A percentile compares a stretch with the other conserved stretches of the same genome.
Evolutionary conservation across 331 rosid species (phyloP).

Genomic region (Ulmus americana): DNA sequence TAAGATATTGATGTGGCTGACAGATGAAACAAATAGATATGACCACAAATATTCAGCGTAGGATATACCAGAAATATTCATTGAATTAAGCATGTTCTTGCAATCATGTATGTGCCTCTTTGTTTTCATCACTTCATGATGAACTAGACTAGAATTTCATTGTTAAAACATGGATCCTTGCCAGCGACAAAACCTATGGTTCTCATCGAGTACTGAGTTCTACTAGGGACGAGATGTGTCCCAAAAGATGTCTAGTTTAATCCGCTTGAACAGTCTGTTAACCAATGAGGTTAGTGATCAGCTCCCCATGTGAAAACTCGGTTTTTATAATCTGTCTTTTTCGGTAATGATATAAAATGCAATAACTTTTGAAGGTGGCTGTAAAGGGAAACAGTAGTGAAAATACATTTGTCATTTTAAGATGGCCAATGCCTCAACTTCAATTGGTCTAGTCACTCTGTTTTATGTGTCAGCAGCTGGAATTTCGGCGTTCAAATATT

Average conservation of each 20-base stretch:
- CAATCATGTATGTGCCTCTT: too few species aligned
- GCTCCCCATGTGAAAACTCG: constrained; percentile 44
- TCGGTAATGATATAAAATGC: constrained; percentile 33
- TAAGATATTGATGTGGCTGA: neutral
- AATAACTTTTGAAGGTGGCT: constrained; percentile 21
- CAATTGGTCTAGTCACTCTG: constrained; percentile 37
- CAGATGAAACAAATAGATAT: neutral
- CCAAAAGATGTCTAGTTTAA: constrained; percentile 35
- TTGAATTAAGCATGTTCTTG: too few species aligned
- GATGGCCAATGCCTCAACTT: constrained; percentile 30
- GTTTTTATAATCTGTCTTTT: constrained; percentile 28
- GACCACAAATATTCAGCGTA: neutral
- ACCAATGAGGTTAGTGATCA: constrained; percentile 26
- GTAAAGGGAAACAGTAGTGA: constrained; percentile 16
- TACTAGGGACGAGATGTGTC: constrained; percentile 28
- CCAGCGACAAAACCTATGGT: constrained; percentile 25
- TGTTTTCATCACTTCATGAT: constrained; percentile 9
- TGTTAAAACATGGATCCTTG: constrained; percentile 31
- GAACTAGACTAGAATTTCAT: constrained; percentile 25
- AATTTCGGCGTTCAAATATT: constrained; percentile 32
- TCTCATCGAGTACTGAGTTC: neutral
- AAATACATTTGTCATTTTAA: constrained; percentile 22
- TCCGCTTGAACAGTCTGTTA: constrained; percentile 31
- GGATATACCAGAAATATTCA: too few species aligned
- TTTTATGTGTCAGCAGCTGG: constrained; percentile 39